Evolutionary conservation across 2,329 filamentous ascomycete species (phyloP).

Genomic region (Phaeomoniella chlamydospora): DNA sequence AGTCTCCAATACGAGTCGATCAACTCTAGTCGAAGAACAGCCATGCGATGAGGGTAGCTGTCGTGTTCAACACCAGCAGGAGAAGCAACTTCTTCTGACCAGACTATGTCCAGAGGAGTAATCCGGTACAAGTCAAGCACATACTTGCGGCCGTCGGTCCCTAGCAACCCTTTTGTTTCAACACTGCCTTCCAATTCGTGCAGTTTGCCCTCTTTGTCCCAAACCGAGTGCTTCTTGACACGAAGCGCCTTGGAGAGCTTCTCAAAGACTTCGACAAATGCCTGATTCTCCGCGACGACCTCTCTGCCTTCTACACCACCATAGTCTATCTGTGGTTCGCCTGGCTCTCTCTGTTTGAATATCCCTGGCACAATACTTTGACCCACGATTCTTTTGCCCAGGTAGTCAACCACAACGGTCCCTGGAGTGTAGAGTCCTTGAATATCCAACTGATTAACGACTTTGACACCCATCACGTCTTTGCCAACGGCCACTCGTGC

Average conservation of each 20-base stretch:
- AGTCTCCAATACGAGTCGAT: constrained; percentile 72
- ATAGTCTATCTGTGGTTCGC: constrained; percentile 98
- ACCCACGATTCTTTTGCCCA: constrained; percentile 91
- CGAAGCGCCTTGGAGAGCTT: constrained; percentile 82
- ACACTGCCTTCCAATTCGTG: constrained; percentile 91
- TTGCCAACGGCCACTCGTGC: constrained; percentile 92
- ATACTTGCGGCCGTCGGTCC: constrained; percentile 92
- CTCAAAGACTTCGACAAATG: constrained; percentile 70
- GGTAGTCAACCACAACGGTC: constrained; percentile 90
- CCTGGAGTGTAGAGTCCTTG: constrained; percentile 87
- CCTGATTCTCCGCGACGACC: constrained; percentile 76
- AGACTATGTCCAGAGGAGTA: constrained; percentile 77
- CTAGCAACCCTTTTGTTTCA: constrained; percentile 94
- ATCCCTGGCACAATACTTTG: constrained; percentile 98
- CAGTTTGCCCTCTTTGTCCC: constrained; percentile 87
- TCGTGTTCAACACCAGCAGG: constrained; percentile 34
- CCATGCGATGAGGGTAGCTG: constrained; percentile 89
- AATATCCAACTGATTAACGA: constrained; percentile 95
- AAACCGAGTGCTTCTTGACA: constrained; percentile 89
- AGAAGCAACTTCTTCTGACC: constrained; percentile 63
- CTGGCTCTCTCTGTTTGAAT: constrained; percentile 94
- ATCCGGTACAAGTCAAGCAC: constrained; percentile 94
- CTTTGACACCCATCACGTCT: constrained; percentile 83
- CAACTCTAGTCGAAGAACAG: constrained; percentile 77
- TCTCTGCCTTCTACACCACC: constrained; percentile 97